Evolutionary conservation across 2,329 filamentous ascomycete genomes (phyloP).

Genomic region (Neodidymelliopsis sp.): DNA sequence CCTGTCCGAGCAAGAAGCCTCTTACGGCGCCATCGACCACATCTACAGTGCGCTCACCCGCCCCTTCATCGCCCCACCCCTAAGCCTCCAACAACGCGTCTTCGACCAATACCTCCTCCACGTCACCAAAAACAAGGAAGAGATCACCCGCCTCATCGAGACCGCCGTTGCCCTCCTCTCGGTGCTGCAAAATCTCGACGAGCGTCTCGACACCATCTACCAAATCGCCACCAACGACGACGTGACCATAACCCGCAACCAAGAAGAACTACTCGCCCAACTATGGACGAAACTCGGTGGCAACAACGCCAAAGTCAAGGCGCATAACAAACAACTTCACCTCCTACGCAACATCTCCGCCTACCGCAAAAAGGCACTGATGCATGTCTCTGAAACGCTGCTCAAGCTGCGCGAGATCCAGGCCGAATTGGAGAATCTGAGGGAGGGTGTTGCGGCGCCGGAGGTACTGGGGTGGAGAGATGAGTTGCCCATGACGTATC

Average conservation of each 20-base stretch:
- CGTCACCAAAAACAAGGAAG: conserved; percentile 72
- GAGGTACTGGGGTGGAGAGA: conserved; percentile 63
- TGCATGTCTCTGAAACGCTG: conserved; percentile 73
- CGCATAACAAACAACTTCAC: conserved; percentile 68
- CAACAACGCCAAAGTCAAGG: conserved; percentile 67
- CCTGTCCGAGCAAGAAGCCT: conserved; percentile 57
- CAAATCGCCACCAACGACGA: conserved; percentile 72
- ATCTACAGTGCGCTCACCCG: conserved; percentile 59
- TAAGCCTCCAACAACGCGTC: conserved; percentile 58
- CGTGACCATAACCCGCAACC: conserved; percentile 63
- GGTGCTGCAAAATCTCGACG: conserved; percentile 72
- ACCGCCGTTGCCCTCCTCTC: conserved; percentile 73
- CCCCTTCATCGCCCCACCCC: conserved; percentile 60
- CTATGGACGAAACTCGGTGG: conserved; percentile 79
- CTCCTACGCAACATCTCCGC: conserved; percentile 70
- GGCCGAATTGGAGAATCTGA: conserved; percentile 72
- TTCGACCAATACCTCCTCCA: conserved; percentile 79
- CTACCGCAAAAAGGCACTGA: conserved; percentile 71
- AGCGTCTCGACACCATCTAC: conserved; percentile 73
- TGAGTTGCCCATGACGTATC: conserved; percentile 71
- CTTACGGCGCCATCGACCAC: conserved; percentile 48
- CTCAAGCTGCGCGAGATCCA: conserved; percentile 78
- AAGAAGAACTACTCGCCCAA: conserved; percentile 71
- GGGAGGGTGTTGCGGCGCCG: conserved; percentile 73
- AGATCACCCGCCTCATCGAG: conserved; percentile 71